These are phyloP conservation scores for Pseudogymnoascus sp. DNA, from an alignment of 2,329 filamentous ascomycete species.

Conservation along the genomic window DNA sequence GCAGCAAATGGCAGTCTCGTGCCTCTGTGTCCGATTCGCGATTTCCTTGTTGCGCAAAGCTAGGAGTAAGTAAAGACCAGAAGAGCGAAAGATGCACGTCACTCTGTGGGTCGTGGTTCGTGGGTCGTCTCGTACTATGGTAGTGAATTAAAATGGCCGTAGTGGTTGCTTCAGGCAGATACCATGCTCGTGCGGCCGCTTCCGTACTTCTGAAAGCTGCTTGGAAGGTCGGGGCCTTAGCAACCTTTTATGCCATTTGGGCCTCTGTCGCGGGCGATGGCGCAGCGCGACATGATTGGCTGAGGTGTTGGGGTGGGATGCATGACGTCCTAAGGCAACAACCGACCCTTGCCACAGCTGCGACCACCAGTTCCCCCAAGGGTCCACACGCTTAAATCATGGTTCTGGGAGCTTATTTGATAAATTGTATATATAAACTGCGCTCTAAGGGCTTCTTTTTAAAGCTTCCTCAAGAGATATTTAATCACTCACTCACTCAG, in stretches of 20 bases:
- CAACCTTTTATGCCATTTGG: slow-evolving; percentile 7
- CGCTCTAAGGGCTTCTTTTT: no score
- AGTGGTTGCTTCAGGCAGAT: slow-evolving; percentile 8
- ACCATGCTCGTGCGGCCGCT: slow-evolving; percentile 8
- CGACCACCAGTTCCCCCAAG: background rate
- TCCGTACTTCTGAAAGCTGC: slow-evolving; percentile 8
- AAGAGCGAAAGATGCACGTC: background rate
- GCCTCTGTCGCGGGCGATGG: background rate
- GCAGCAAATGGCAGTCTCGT: background rate
- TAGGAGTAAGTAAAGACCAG: background rate
- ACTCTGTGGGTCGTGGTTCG: slow-evolving; percentile 4
- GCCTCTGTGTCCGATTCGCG: background rate
- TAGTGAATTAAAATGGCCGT: slow-evolving; percentile 6
- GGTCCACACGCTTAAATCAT: background rate
- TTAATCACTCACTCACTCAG: background rate
- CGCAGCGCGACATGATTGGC: background rate
- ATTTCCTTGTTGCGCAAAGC: background rate
- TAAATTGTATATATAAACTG: background rate
- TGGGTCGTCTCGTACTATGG: no score
- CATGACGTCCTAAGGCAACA: slow-evolving; percentile 8
- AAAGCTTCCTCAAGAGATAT: background rate
- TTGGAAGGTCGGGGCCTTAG: slow-evolving; percentile 6
- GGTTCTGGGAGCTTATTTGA: background rate
- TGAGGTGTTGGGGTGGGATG: background rate
- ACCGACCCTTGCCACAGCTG: background rate